Evolutionary conservation across 805 yeast species (phyloP).

Genomic region (Kuraishia piskuri): DNA sequence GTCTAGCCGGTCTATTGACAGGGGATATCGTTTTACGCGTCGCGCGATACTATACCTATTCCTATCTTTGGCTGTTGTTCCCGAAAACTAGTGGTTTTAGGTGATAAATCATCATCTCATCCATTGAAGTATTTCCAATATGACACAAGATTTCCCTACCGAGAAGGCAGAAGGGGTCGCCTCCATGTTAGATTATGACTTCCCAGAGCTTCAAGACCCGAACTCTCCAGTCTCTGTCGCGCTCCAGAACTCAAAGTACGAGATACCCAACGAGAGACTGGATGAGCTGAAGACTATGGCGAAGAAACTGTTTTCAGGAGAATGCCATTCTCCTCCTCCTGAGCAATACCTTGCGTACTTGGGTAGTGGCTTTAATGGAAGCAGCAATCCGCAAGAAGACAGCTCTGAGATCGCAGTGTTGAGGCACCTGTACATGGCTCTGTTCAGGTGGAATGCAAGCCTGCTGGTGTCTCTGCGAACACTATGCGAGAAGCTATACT

Average conservation of each 20-base stretch:
- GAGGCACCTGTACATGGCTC: constrained; percentile 35
- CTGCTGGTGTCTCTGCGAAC: constrained; percentile 48
- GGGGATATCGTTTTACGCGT: too few relatives aligned
- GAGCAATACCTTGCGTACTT: constrained; percentile 17
- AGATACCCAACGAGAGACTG: background rate
- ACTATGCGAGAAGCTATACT: constrained; percentile 58
- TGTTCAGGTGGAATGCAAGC: constrained; percentile 37
- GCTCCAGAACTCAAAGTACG: background rate
- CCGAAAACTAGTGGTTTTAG: too few relatives aligned
- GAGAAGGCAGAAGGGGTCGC: background rate
- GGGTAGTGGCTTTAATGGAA: constrained; percentile 13
- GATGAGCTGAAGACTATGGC: background rate
- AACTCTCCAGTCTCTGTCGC: constrained; percentile 1
- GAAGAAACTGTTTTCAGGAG: background rate
- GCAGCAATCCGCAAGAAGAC: background rate
- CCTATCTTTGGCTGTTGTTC: too few relatives aligned
- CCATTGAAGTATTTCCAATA: background rate
- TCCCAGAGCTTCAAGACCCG: constrained; percentile 7
- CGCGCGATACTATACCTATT: too few relatives aligned
- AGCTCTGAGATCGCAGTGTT: constrained; percentile 27
- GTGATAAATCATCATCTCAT: too few relatives aligned
- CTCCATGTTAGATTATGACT: background rate
- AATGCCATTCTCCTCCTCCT: constrained; percentile 4
- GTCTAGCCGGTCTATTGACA: too few relatives aligned
- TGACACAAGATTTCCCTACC: background rate